A percentile compares a stretch with the other conserved stretches of the same genome.
Conservation (phyloP, 192 early-diverging fungal species). For the Allomyces javanicus region DNA sequence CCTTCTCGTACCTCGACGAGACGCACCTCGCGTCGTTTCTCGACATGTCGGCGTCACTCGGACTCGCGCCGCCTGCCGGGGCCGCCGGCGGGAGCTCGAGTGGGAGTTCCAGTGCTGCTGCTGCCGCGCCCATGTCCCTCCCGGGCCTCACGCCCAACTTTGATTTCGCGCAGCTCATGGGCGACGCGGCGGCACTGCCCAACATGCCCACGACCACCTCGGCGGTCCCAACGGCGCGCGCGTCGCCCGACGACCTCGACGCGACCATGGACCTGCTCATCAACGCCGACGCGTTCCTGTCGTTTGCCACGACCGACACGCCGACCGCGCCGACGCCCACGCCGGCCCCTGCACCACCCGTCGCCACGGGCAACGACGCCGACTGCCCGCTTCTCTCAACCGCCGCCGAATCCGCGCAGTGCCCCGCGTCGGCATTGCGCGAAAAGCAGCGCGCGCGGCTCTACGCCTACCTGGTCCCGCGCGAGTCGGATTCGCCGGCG, state of each 20-base stretch:
- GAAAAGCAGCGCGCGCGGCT: background rate
- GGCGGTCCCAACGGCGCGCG: no score
- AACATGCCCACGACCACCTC: no score
- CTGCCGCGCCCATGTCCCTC: no score
- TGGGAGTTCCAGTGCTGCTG: no score
- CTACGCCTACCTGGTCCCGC: background rate
- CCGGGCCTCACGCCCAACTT: no score
- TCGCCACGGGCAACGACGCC: no score
- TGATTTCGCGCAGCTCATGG: no score
- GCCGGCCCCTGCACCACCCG: no score
- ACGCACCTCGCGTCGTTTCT: background rate
- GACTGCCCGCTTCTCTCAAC: no score
- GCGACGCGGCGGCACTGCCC: no score
- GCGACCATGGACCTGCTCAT: background rate
- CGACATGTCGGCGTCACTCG: background rate
- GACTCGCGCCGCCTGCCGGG: background rate
- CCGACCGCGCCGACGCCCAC: background rate
- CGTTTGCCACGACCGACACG: background rate
- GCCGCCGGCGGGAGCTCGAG: no score
- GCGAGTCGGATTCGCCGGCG: background rate
- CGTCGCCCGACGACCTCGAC: background rate
- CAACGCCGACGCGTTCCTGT: background rate
- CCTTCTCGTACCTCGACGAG: background rate
- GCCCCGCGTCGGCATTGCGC: background rate
- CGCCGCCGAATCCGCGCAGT: no score